These are phyloP conservation scores for Populus pruinosa DNA, from an alignment of 345 rosid genomes.

Conservation along the genomic window DNA sequence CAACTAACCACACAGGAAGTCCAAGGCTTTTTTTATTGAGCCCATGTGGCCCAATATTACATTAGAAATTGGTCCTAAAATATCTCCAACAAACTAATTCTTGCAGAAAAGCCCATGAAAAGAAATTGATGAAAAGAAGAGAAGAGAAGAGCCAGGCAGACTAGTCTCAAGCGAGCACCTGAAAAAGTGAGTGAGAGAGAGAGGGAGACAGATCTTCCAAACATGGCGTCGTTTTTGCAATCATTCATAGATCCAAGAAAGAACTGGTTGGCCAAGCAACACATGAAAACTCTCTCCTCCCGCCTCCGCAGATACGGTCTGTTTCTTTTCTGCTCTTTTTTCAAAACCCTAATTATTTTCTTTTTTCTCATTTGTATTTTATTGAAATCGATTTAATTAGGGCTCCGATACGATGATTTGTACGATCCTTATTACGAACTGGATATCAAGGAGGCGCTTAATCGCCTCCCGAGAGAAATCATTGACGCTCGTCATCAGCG, in stretches of 20 bases:
- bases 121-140: background rate
- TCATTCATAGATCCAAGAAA: constrained; percentile 60
- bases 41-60: background rate
- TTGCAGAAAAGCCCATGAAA: background rate
- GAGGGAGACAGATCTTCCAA: background rate
- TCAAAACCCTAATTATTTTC: constrained; percentile 21
- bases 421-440: constrained; percentile 75
- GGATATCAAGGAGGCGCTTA: constrained; percentile 86
- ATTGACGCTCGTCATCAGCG: constrained; percentile 96
- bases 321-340: background rate
- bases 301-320: constrained; percentile 76
- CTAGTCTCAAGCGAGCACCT: too few relatives aligned
- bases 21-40: background rate
- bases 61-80: background rate
- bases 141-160: background rate
- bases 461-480: constrained; percentile 82
- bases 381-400: constrained; percentile 29
- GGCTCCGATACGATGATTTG: constrained; percentile 87
- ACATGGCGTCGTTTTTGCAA: constrained; percentile 50
- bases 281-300: constrained; percentile 60
- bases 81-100: background rate
- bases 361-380: background rate
- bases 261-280: constrained; percentile 67
- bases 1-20: too few relatives aligned
- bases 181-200: too few relatives aligned